Conservation (phyloP, 441 rosid genomes). For the Aleurites moluccanus region DNA sequence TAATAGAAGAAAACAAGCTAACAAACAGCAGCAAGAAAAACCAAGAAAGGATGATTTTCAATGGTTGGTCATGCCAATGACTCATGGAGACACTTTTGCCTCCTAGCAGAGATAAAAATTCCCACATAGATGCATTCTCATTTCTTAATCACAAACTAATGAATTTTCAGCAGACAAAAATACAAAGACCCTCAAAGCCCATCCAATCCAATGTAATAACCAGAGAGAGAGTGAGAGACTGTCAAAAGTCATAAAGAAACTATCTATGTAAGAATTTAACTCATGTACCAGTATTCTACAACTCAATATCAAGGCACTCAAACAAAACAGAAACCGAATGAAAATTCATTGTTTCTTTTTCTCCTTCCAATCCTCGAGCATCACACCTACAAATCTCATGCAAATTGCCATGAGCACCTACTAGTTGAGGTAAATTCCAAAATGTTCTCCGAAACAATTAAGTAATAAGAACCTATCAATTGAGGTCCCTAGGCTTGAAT, state of each 20-base stretch:
- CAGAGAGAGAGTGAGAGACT: neutral
- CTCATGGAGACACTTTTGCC: no score
- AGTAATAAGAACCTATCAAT: neutral
- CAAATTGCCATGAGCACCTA: neutral
- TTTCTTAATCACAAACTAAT: neutral
- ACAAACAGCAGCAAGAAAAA: neutral
- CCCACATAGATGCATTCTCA: neutral
- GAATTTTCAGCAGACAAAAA: neutral
- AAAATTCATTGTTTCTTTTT: neutral
- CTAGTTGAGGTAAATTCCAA: neutral
- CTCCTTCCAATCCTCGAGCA: neutral
- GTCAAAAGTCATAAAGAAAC: neutral
- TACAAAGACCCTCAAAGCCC: neutral
- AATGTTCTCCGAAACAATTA: neutral
- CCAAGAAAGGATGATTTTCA: neutral
- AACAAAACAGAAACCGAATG: neutral
- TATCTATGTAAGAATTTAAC: neutral
- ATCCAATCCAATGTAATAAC: neutral
- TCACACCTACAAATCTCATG: neutral
- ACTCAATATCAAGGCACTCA: neutral
- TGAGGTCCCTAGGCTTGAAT: neutral
- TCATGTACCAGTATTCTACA: neutral
- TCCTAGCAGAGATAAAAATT: neutral
- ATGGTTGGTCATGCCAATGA: neutral
- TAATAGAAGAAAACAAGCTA: neutral